These are phyloP conservation scores for Pueraria montana DNA, from an alignment of 306 rosid genomes.

Conservation along the genomic window DNA sequence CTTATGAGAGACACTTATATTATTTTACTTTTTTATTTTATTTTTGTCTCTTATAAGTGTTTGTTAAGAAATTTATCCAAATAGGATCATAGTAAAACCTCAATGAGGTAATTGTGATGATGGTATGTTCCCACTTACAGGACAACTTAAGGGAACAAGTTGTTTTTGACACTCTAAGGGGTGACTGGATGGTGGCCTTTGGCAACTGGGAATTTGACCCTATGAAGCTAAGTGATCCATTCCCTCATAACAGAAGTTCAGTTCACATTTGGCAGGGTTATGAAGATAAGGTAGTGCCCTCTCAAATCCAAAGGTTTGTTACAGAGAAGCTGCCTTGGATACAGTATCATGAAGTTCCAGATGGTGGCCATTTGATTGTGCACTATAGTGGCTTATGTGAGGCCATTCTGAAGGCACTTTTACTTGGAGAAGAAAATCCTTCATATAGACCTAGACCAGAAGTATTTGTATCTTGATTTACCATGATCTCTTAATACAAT, in stretches of 20 bases:
- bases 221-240: slow-evolving; percentile 75
- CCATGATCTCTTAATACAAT: slow-evolving; percentile 14
- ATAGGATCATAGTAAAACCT: background rate
- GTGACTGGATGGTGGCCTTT: slow-evolving; percentile 79
- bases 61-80: background rate
- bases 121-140: slow-evolving; percentile 55
- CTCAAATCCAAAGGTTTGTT: slow-evolving; percentile 78
- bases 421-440: slow-evolving; percentile 81
- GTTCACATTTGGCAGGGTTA: slow-evolving; percentile 96
- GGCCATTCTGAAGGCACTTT: slow-evolving; percentile 82
- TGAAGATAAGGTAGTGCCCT: slow-evolving; percentile 94
- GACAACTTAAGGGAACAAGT: slow-evolving; percentile 62
- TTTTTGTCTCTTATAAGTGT: background rate
- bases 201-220: slow-evolving; percentile 92
- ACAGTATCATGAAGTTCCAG: slow-evolving; percentile 84
- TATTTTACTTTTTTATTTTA: background rate
- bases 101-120: slow-evolving; percentile 39
- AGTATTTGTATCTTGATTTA: slow-evolving; percentile 47
- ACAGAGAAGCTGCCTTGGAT: slow-evolving; percentile 87
- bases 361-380: slow-evolving; percentile 93
- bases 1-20: background rate
- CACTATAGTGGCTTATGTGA: slow-evolving; percentile 86
- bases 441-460: slow-evolving; percentile 58
- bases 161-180: slow-evolving; percentile 82
- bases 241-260: slow-evolving; percentile 58